Base-by-base conservation (phyloP, 2,329 filamentous ascomycete genomes). In the Chaetomium strumarium region DNA sequence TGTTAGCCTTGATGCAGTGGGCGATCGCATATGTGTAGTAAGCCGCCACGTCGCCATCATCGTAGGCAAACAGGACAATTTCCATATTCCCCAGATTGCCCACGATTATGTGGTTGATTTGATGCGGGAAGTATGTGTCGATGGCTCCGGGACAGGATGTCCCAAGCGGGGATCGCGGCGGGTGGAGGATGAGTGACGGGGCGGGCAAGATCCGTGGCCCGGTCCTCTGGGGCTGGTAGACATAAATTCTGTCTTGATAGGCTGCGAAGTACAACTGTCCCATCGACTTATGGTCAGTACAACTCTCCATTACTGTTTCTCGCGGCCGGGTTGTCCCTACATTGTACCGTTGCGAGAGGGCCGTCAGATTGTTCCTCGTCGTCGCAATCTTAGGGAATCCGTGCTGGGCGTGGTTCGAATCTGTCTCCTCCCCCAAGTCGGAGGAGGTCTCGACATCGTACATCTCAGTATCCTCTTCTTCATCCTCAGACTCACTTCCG, bases 41-140 rank as follows among this genome's bases (percentile, higher is more conserved):
- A 7, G 79, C 85, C 43, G 82, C 72, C 2, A 90, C 78, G 63
- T 92, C 88, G 7, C 88, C 88, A 56, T 90, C 86, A 60, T 92
- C 88, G 53, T 80, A 88, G 34, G 75, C 78, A 40, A 84, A 70
- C 4, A 89, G 67, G 5, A 92, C 60, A 30, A 90, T 78, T 66
- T 93, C 88, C 46, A 86, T 73, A 7, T 76, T 70, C 0, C 88
- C 88, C 12, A 92, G 69, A 43, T 86, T 78, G 14, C 85, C 85
- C 24, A 86, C 75, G 11, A 85, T 73, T 14, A 91, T 70, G 58
- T 85, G 79, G 62, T 91, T 92, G 45, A 88, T 76, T 30, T 77
- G 75, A 64, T 91, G 86, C 1, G 79, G 76, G 8, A 70, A 68
- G 0, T 48, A 24, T 0, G 55, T 55, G 52, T 84, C 77, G 30